phyloP scores from a whole-genome alignment of 768 basidiomycete genomes.

The Panellus pusillus region DNA sequence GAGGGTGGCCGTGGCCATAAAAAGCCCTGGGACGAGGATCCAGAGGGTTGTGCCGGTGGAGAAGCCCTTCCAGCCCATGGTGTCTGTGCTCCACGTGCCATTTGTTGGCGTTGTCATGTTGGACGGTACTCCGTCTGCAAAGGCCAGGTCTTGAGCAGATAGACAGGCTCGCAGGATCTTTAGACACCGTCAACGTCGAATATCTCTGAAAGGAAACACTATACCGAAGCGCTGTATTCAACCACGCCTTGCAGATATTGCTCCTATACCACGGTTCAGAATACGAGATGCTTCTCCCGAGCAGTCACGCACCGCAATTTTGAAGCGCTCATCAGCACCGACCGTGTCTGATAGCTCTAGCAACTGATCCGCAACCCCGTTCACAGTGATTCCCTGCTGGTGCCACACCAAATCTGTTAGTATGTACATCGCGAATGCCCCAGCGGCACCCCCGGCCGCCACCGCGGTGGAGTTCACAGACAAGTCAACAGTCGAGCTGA shows the following conservation, averaged over 20 bases:
- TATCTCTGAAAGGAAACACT: too few species aligned
- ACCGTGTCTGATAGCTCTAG: background rate
- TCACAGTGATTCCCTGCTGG: conserved; percentile 1
- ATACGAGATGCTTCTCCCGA: too few species aligned
- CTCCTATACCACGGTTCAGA: too few species aligned
- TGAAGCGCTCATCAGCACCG: background rate
- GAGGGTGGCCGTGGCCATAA: background rate
- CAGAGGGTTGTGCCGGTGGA: background rate
- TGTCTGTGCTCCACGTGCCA: conserved; percentile 1
- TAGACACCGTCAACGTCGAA: too few species aligned
- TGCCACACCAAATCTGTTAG: conserved; percentile 10
- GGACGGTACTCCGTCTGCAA: background rate
- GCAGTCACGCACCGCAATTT: too few species aligned
- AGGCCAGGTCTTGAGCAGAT: background rate
- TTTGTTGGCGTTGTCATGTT: background rate
- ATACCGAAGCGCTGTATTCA: conserved; percentile 6
- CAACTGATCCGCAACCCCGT: conserved; percentile 9
- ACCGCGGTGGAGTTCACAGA: background rate
- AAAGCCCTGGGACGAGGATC: background rate
- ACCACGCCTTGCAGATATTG: background rate
- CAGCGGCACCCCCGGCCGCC: conserved; percentile 1
- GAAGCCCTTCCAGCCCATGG: conserved; percentile 1
- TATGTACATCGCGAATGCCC: conserved; percentile 7
- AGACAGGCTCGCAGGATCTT: conserved; percentile 2
- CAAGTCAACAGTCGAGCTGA: background rate